Base-by-base conservation (phyloP, 352 stramenopile genomes). In the Phytopythium boreale region DNA sequence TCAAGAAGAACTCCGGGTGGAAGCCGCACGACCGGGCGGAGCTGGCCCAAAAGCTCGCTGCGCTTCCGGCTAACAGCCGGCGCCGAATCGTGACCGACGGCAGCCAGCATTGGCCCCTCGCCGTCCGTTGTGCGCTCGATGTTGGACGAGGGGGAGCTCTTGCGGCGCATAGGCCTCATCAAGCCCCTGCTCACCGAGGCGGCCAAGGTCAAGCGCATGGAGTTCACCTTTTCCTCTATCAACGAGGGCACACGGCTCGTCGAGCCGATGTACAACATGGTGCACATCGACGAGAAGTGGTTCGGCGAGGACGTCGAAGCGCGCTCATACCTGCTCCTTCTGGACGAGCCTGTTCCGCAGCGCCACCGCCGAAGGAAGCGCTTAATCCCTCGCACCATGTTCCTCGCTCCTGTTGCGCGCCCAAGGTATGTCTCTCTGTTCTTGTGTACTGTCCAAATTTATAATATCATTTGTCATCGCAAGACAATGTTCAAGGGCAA, bases 241-340 rank as follows among this genome's bases (percentile, higher is more conserved):
- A 17, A 51, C 20, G 8, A 11, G n/a, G 34, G 14, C 26, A 61
- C 17, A 2, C 20, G 31, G 36, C 29, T 41, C 37, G 56, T 60
- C 50, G 41, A 47, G 6, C 4, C 53, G 22, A 66, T 66, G 52
- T 9, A 49, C 6, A 17, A 61, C 52, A 24, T 60, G 2, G 26
- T 63, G 7, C 62, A 67, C 49, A 36, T 63, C 12, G 56, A 67
- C 36, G 62, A 67, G 39, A 67, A 63, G 29, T 60, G 56, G 34
- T 67, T 62, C 14, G 44, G 56, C 15, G 44, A 17, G 20, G 41
- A 63, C 46, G 19, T 22, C 7, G 26, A 63, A 55, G 49, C n/a
- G 34, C 19, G 22, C n/a, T 59, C n/a, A 4, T 60, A 67, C 46
- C 29, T 62, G 1, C 11, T 59, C 9, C 14, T 56, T 8, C 39